These are phyloP conservation scores for Komagataella mondaviorum DNA, from an alignment of 805 yeast species.

Conservation along the genomic window DNA sequence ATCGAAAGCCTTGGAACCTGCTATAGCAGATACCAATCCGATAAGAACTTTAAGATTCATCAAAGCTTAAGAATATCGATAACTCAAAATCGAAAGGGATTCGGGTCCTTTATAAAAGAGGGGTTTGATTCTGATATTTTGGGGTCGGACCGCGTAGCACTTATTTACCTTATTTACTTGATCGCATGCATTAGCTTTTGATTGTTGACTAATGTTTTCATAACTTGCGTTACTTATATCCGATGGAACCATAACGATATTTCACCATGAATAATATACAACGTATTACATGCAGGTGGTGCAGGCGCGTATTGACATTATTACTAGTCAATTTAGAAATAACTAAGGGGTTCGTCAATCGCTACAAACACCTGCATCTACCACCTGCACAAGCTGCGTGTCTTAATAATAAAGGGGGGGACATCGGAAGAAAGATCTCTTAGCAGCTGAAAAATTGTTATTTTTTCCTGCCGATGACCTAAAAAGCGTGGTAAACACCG, in stretches of 20 bases:
- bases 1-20: neutral
- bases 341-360: neutral
- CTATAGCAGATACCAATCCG: neutral
- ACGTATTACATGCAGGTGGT: neutral
- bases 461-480: neutral
- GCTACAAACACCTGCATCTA: neutral
- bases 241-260: neutral
- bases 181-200: neutral
- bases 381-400: no score
- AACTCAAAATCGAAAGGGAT: neutral
- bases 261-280: neutral
- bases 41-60: neutral
- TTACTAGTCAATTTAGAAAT: neutral
- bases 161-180: neutral
- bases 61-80: neutral
- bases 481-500: neutral
- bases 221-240: neutral
- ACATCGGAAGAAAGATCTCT: neutral
- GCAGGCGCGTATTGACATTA: neutral
- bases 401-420: neutral
- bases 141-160: neutral
- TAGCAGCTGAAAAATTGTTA: neutral
- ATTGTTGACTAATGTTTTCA: neutral
- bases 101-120: neutral
- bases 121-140: no score